phyloP scores from a whole-genome alignment of 257 asterid species.

The Ophiorrhiza pumila region DNA sequence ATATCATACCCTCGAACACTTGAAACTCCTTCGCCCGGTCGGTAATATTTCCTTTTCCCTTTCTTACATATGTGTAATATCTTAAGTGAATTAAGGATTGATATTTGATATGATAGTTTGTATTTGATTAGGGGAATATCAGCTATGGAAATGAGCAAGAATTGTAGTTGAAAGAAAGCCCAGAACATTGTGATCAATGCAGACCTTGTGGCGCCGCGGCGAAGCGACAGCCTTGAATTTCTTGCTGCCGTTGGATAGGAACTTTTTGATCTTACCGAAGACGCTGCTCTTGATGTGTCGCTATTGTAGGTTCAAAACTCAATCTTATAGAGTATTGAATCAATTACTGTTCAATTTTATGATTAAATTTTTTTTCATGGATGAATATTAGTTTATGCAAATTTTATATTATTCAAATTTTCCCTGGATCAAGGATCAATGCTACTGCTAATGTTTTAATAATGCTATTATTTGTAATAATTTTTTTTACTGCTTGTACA shows the following conservation, averaged over 20 bases:
- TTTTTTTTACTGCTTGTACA: too few relatives aligned
- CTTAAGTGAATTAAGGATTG: neutral
- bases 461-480: neutral
- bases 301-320: conserved; percentile 59
- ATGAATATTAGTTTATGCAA: neutral
- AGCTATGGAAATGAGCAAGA: conserved; percentile 68
- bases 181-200: conserved; percentile 60
- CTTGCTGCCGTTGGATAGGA: conserved; percentile 79
- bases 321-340: too few relatives aligned
- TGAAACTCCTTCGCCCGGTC: neutral
- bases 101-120: neutral
- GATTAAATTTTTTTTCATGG: neutral
- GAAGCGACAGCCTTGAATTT: conserved; percentile 63
- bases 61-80: neutral
- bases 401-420: neutral
- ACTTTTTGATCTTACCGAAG: conserved; percentile 81
- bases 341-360: too few relatives aligned
- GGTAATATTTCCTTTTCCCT: neutral
- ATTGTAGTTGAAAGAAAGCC: conserved; percentile 78
- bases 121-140: conserved; percentile 4
- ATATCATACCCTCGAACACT: neutral
- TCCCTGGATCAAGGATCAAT: too few relatives aligned
- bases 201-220: conserved; percentile 84
- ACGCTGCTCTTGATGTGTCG: conserved; percentile 52
- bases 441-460: neutral